Conservation (phyloP, 129 eudicot species). For the Escallonia rubra region DNA sequence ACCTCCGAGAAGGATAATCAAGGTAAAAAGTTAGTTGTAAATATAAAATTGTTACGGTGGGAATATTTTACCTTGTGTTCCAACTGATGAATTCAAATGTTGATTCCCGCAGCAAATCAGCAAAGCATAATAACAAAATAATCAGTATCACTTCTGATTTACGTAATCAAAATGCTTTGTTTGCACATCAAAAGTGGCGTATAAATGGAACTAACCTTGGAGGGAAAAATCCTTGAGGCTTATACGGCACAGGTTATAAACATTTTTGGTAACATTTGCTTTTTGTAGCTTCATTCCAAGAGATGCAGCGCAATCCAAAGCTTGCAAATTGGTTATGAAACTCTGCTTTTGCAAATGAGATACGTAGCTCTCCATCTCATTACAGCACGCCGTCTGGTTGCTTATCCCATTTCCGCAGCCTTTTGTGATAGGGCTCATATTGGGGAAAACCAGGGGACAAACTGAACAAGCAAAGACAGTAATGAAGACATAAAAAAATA, state of each 20-base stretch:
- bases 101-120: constrained; percentile 32
- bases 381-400: constrained; percentile 64
- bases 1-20: too few relatives aligned
- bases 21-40: too few relatives aligned
- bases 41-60: too few relatives aligned
- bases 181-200: neutral
- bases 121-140: constrained; percentile 18
- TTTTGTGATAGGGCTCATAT: constrained; percentile 41
- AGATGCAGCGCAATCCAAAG: constrained; percentile 91
- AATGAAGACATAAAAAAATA: neutral
- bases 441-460: constrained; percentile 85
- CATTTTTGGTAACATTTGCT: constrained; percentile 64
- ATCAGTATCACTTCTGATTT: constrained; percentile 17
- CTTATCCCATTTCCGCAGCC: constrained; percentile 51
- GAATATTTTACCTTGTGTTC: constrained; percentile 53
- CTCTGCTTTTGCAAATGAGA: constrained; percentile 91
- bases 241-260: constrained; percentile 71
- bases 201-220: constrained; percentile 56
- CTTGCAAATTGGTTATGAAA: constrained; percentile 91
- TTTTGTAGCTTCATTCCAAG: constrained; percentile 73
- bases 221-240: constrained; percentile 91
- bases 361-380: constrained; percentile 53
- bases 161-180: constrained; percentile 3
- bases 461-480: constrained; percentile 35
- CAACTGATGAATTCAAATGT: constrained; percentile 43